Evolutionary conservation across 225 moss, liverwort and hornwort species (phyloP).

Genomic region (Climacium dendroides): DNA sequence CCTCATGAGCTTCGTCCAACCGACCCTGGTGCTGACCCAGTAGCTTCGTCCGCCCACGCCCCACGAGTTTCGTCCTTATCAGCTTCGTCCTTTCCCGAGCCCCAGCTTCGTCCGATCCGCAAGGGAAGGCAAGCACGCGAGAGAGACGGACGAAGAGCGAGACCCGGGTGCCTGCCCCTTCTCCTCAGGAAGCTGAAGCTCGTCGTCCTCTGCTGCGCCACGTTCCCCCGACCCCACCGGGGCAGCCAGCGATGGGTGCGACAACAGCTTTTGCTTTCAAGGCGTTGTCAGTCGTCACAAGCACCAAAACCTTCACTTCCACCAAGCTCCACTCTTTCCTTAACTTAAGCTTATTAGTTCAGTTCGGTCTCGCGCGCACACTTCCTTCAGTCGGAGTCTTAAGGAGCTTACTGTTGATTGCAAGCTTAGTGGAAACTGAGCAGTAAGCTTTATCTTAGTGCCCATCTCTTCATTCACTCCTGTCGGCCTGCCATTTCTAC

Average conservation of each 20-base stretch:
- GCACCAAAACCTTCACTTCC: background rate
- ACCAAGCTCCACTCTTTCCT: background rate
- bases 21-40: background rate
- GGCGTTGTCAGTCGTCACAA: background rate
- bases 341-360: background rate
- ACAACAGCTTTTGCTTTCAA: background rate
- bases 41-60: background rate
- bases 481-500: background rate
- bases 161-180: background rate
- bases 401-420: background rate
- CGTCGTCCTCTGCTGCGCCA: background rate
- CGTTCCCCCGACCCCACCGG: background rate
- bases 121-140: background rate
- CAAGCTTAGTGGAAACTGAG: background rate
- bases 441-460: background rate
- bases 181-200: background rate
- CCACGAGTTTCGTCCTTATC: background rate
- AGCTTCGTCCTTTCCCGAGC: background rate
- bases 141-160: background rate
- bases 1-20: background rate
- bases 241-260: background rate
- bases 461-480: background rate
- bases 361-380: background rate
- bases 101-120: background rate
- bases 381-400: background rate